Evolutionary conservation across 2,329 filamentous ascomycete species (phyloP).

Genomic region (Curvularia hawaiiensis): DNA sequence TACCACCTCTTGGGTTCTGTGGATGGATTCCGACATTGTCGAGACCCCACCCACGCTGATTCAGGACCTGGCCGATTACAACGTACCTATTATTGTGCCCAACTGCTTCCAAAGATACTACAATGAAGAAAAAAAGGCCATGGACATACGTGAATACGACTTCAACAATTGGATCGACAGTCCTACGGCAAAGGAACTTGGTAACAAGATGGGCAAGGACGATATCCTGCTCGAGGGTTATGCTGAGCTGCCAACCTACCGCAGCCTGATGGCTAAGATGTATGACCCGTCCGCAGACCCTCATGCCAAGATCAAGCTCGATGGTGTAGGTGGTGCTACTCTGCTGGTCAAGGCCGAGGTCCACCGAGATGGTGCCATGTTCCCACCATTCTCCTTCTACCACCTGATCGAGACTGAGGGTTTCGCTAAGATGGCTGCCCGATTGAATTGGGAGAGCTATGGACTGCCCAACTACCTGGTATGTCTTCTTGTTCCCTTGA

Average conservation of each 20-base stretch:
- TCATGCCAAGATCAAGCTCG: conserved; percentile 72
- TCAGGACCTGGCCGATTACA: conserved; percentile 85
- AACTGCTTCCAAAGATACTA: conserved; percentile 91
- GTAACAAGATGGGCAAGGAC: conserved; percentile 80
- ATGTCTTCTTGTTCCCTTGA: conserved; percentile 39
- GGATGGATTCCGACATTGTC: conserved; percentile 91
- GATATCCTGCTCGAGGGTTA: conserved; percentile 96
- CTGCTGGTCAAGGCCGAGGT: conserved; percentile 95
- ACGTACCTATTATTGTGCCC: conserved; percentile 90
- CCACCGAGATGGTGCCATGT: conserved; percentile 97
- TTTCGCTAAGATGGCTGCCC: conserved; percentile 94
- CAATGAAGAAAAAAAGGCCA: conserved; percentile 70
- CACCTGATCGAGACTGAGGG: conserved; percentile 97
- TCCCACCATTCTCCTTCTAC: conserved; percentile 94
- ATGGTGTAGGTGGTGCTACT: conserved; percentile 92
- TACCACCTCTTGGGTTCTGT: conserved; percentile 92
- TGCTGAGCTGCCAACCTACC: conserved; percentile 88
- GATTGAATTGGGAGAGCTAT: conserved; percentile 82
- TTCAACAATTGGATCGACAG: conserved; percentile 98
- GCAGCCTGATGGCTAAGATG: conserved; percentile 89
- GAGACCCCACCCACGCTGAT: conserved; percentile 86
- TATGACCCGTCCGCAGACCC: conserved; percentile 58
- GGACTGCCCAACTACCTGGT: conserved; percentile 99
- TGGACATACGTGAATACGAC: conserved; percentile 85
- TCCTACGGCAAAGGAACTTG: conserved; percentile 75